Conservation (phyloP, 2,329 filamentous ascomycete genomes). For the Magnaporthiopsis rhizophila region DNA sequence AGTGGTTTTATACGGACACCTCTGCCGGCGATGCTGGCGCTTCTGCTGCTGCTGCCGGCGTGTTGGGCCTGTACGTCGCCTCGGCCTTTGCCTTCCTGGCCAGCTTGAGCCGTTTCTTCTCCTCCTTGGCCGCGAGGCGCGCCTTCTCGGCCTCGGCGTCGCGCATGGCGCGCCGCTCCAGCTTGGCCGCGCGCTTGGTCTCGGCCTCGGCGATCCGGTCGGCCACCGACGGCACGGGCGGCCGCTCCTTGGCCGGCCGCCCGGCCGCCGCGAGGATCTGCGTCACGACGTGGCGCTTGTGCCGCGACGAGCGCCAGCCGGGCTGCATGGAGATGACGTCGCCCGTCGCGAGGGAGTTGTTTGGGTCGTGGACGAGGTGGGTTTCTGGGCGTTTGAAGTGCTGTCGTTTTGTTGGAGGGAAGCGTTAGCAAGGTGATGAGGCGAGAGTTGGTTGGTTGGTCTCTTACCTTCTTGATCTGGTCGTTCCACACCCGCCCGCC, state of each 20-base stretch:
- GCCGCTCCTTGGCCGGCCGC: constrained; percentile 52
- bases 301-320: constrained; percentile 56
- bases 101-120: constrained; percentile 2
- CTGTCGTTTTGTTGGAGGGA: constrained; percentile 27
- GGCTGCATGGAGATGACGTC: constrained; percentile 66
- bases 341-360: constrained; percentile 62
- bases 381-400: constrained; percentile 56
- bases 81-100: constrained; percentile 5
- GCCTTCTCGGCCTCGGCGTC: constrained; percentile 13
- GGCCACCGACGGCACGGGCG: constrained; percentile 55
- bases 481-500: constrained; percentile 65
- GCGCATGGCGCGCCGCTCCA: constrained; percentile 37
- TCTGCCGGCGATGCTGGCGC: neutral
- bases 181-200: constrained; percentile 47
- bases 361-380: constrained; percentile 72
- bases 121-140: constrained; percentile 4
- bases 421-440: neutral
- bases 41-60: neutral
- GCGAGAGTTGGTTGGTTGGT: neutral
- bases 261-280: constrained; percentile 65
- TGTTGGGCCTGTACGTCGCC: neutral
- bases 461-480: constrained; percentile 59
- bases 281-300: constrained; percentile 67
- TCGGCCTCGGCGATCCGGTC: constrained; percentile 51
- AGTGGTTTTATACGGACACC: neutral